These are phyloP conservation scores for Zelonia costaricensis DNA, from an alignment of 208 protist genomes.

Conservation along the genomic window DNA sequence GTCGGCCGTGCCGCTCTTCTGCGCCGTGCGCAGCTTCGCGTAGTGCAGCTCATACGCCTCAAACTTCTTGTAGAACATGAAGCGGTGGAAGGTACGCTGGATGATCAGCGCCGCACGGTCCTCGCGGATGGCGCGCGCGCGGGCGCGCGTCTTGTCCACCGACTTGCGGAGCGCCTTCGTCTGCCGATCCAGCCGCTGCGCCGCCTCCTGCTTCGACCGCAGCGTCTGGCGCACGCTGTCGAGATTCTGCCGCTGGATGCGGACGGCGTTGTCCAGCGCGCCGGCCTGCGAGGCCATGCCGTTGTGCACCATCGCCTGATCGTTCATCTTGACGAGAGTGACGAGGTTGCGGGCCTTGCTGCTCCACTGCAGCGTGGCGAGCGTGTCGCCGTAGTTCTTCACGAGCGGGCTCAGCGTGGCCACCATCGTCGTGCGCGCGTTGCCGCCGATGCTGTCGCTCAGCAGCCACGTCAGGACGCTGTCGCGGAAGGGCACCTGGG, in stretches of 20 bases:
- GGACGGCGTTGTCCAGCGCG: slow-evolving; percentile 73
- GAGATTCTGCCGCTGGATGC: slow-evolving; percentile 84
- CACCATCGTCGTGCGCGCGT: slow-evolving; percentile 91
- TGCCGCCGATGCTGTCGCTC: slow-evolving; percentile 91
- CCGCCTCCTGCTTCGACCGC: slow-evolving; percentile 61
- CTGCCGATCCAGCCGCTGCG: slow-evolving; percentile 62
- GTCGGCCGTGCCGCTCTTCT: slow-evolving; percentile 5
- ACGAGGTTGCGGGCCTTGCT: slow-evolving; percentile 90
- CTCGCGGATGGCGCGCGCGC: slow-evolving; percentile 9
- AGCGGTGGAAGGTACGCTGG: slow-evolving; percentile 52
- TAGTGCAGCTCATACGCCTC: slow-evolving; percentile 44
- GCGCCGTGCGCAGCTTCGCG: slow-evolving; percentile 26
- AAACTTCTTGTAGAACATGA: slow-evolving; percentile 43
- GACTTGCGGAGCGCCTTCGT: slow-evolving; percentile 37
- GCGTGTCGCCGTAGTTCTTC: slow-evolving; percentile 89
- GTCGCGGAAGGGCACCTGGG: slow-evolving; percentile 92
- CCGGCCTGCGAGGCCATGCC: slow-evolving; percentile 69
- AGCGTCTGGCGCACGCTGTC: slow-evolving; percentile 78
- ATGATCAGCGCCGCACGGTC: slow-evolving; percentile 65
- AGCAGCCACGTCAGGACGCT: slow-evolving; percentile 90
- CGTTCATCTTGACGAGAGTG: slow-evolving; percentile 88
- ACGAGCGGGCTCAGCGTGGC: slow-evolving; percentile 87
- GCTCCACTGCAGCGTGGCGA: slow-evolving; percentile 90
- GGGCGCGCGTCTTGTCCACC: slow-evolving; percentile 32
- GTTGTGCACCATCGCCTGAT: slow-evolving; percentile 72